Evolutionary conservation across 2,329 filamentous ascomycete species (phyloP).

Genomic region (Phaeosphaeriaceae sp.): DNA sequence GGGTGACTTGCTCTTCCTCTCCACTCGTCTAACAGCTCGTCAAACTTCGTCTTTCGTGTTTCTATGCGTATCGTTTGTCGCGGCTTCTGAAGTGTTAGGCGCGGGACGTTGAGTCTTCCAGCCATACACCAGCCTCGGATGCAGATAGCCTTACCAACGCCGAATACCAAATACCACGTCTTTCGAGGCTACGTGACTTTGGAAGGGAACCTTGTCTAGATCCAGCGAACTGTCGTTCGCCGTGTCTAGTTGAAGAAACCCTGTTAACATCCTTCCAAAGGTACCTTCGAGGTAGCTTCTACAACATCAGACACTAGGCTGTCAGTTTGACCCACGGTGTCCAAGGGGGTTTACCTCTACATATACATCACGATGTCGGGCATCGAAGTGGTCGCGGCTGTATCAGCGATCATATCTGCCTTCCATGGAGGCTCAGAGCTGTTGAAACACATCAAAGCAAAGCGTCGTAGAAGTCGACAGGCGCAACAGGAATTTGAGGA

Average conservation of each 20-base stretch:
- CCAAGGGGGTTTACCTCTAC: not conserved
- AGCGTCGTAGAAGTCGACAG: slow-evolving; percentile 36
- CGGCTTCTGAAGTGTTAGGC: slow-evolving; percentile 2
- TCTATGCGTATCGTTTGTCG: slow-evolving; percentile 1
- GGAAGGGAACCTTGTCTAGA: not conserved
- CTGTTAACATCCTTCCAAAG: not conserved
- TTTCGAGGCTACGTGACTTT: not conserved
- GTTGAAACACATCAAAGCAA: slow-evolving; percentile 44
- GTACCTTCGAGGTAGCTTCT: not conserved
- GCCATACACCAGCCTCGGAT: not conserved
- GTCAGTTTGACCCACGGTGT: not conserved
- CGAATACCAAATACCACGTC: not conserved
- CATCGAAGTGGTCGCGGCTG: slow-evolving; percentile 47
- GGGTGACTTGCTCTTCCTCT: slow-evolving; percentile 11
- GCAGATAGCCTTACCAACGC: slow-evolving; percentile 1
- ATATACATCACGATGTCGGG: not conserved
- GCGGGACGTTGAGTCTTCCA: not conserved
- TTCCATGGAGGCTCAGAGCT: slow-evolving; percentile 53
- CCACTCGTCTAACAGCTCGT: slow-evolving; percentile 4
- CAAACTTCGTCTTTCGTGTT: slow-evolving; percentile 1
- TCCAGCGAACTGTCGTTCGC: not conserved
- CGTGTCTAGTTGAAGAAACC: not conserved
- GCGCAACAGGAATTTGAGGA: slow-evolving; percentile 42
- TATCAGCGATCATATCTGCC: slow-evolving; percentile 52
- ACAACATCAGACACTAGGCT: not conserved